These are phyloP conservation scores for Talaromyces amestolkiae DNA, from an alignment of 2,329 filamentous ascomycete genomes.

Conservation along the genomic window DNA sequence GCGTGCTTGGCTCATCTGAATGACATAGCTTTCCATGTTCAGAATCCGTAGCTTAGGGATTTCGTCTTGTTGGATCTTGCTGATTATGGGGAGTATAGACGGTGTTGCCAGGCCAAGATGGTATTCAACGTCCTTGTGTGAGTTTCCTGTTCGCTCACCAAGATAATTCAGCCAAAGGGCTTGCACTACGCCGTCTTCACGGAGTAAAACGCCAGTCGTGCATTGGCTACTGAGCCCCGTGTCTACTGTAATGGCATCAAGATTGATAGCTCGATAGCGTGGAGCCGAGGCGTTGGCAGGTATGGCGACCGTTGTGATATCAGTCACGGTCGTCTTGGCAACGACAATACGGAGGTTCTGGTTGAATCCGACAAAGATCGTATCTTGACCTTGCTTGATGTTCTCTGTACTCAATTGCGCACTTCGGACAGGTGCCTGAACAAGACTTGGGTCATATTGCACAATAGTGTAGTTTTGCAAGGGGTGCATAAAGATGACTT, in stretches of 20 bases:
- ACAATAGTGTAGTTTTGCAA: constrained; percentile 96
- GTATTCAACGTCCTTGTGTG: constrained; percentile 89
- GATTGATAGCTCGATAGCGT: constrained; percentile 88
- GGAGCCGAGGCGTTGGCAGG: constrained; percentile 90
- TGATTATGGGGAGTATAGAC: constrained; percentile 81
- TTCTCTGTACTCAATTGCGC: constrained; percentile 76
- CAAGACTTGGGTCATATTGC: constrained; percentile 87
- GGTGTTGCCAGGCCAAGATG: constrained; percentile 89
- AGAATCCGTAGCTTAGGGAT: constrained; percentile 83
- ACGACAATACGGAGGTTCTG: constrained; percentile 91
- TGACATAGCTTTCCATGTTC: constrained; percentile 89
- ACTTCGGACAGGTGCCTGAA: constrained; percentile 89
- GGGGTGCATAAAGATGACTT: constrained; percentile 93
- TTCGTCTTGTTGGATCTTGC: constrained; percentile 75
- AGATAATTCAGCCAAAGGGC: constrained; percentile 97
- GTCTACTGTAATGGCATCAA: constrained; percentile 96
- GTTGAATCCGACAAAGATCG: constrained; percentile 98
- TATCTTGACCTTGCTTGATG: constrained; percentile 89
- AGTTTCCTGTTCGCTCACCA: constrained; percentile 76
- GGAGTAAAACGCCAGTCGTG: constrained; percentile 86
- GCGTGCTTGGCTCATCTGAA: constrained; percentile 94
- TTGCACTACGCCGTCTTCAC: constrained; percentile 87
- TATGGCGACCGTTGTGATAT: constrained; percentile 95
- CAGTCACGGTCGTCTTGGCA: constrained; percentile 89
- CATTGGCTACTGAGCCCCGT: constrained; percentile 88